Conservation (phyloP, 73 alveolate species). For the Tetrahymena malaccensis region DNA sequence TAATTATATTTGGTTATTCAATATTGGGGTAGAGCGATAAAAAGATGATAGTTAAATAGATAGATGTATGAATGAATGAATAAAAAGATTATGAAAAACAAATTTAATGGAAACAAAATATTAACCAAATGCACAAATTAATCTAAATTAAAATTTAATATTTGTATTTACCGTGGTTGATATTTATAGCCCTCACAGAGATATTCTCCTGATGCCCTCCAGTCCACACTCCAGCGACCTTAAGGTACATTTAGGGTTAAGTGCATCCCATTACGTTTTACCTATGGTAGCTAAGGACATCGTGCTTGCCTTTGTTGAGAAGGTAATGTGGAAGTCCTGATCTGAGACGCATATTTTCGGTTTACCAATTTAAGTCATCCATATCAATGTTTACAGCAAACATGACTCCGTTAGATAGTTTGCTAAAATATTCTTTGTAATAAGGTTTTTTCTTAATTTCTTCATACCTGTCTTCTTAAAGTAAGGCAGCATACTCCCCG, state of each 20-base stretch:
- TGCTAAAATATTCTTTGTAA: not conserved
- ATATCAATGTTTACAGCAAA: conserved; percentile 64
- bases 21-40: not conserved
- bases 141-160: not conserved
- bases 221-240: conserved; percentile 64
- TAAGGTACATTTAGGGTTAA: conserved; percentile 57
- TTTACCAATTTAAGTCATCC: conserved; percentile 43
- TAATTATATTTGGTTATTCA: too few species aligned
- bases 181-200: conserved; percentile 53
- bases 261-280: conserved; percentile 58
- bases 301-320: conserved; percentile 17
- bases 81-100: not conserved
- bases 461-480: not conserved
- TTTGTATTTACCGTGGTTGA: conserved; percentile 46
- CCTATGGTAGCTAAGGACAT: conserved; percentile 50
- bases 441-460: not conserved
- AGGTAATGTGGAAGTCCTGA: conserved; percentile 43
- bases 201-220: conserved; percentile 74
- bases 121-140: not conserved
- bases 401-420: not conserved
- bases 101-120: not conserved
- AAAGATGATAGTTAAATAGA: not conserved
- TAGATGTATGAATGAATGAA: too few species aligned
- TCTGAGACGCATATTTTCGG: conserved; percentile 40
- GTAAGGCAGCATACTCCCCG: not conserved